Conservation (phyloP, 495 filamentous ascomycete species). For the Lepraria neglecta region DNA sequence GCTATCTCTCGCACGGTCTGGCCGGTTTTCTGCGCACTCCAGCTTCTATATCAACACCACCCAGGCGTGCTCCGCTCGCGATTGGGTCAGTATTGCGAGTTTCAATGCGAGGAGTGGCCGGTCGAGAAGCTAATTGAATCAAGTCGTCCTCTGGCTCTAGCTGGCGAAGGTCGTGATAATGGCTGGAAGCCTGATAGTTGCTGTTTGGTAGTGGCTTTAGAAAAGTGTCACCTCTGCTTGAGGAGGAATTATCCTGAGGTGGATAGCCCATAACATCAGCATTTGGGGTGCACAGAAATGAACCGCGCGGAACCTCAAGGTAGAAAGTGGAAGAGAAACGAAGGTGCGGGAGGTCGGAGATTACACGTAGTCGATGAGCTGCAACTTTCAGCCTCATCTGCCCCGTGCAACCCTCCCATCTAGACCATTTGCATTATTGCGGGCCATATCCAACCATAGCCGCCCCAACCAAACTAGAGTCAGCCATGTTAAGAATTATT, state of each 20-base stretch:
- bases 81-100: background rate
- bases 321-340: background rate
- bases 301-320: background rate
- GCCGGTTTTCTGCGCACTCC: background rate
- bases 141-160: conserved; percentile 1
- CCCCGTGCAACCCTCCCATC: background rate
- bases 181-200: background rate
- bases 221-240: background rate
- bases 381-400: background rate
- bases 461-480: no score
- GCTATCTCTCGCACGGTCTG: background rate
- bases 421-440: background rate
- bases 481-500: no score
- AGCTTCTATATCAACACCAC: background rate
- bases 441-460: background rate
- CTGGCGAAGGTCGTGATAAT: conserved; percentile 14
- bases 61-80: background rate
- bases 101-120: conserved; percentile 1
- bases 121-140: conserved; percentile 7
- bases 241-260: background rate
- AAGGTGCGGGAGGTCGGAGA: background rate
- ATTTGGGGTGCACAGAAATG: background rate
- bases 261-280: background rate
- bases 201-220: background rate
- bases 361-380: background rate